Evolutionary conservation across 148 eudicot species (phyloP).

Genomic region (Heliosperma pusillum): DNA sequence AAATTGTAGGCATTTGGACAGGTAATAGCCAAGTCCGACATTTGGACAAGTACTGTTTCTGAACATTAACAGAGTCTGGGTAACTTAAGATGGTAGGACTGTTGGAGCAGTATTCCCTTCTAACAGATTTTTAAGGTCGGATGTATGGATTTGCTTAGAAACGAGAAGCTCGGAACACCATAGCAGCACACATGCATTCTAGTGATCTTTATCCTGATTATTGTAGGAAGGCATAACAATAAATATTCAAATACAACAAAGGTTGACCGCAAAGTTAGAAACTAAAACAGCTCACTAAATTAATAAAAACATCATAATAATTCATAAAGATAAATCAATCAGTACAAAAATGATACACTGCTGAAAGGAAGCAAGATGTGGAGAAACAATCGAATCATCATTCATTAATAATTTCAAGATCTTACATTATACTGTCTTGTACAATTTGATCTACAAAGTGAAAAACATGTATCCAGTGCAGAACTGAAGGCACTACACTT

Average conservation of each 20-base stretch:
- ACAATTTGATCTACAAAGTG: constrained; percentile 31
- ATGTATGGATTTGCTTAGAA: no score
- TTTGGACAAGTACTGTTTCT: no score
- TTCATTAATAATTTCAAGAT: constrained; percentile 29
- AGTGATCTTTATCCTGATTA: no score
- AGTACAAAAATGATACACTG: neutral
- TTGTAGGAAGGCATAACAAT: neutral
- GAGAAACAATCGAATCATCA: constrained; percentile 18
- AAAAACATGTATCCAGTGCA: constrained; percentile 21
- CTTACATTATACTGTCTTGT: constrained; percentile 30
- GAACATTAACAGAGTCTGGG: no score
- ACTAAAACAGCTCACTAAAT: neutral
- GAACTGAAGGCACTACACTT: constrained; percentile 21
- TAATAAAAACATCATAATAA: neutral
- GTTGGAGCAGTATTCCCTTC: no score
- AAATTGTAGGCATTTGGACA: no score
- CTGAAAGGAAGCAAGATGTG: neutral
- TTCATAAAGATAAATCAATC: neutral
- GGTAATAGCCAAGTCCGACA: no score
- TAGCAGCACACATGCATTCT: neutral
- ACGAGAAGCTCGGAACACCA: neutral
- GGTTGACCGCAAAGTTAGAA: neutral
- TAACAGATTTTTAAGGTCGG: no score
- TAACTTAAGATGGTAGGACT: no score
- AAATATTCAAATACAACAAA: no score